A percentile compares a stretch with the other conserved stretches of the same genome.
phyloP scores from a whole-genome alignment of 768 basidiomycete species.

The Rubroboletus satanas region DNA sequence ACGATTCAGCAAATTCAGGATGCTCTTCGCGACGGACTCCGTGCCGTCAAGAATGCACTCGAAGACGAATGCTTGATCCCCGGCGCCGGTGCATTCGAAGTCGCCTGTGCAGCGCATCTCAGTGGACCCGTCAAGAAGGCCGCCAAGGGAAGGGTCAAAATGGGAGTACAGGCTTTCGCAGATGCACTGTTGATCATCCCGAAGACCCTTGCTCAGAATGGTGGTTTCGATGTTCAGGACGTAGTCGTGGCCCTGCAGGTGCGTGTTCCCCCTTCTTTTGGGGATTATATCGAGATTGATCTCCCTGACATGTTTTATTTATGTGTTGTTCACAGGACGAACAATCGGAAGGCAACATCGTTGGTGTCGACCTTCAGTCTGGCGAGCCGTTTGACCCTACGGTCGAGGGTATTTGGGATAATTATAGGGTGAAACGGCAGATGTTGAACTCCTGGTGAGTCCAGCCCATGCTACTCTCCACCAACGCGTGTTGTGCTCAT shows the following conservation, averaged over 20 bases:
- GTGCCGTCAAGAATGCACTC: constrained; percentile 94
- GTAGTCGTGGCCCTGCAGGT: constrained; percentile 89
- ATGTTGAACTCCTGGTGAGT: constrained; percentile 95
- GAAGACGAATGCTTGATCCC: constrained; percentile 88
- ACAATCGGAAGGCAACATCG: constrained; percentile 87
- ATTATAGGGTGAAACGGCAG: constrained; percentile 97
- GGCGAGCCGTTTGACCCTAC: constrained; percentile 97
- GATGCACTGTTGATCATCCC: constrained; percentile 93
- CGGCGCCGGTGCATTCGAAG: constrained; percentile 97
- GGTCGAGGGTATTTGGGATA: constrained; percentile 96
- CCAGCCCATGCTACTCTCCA: constrained; percentile 4
- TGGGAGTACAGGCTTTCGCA: constrained; percentile 96
- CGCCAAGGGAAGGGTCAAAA: constrained; percentile 92
- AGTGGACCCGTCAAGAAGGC: constrained; percentile 72
- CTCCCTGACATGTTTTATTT: constrained; percentile 3
- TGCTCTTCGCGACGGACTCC: constrained; percentile 94
- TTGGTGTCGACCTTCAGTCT: constrained; percentile 87
- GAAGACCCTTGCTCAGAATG: constrained; percentile 94
- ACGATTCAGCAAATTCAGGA: constrained; percentile 97
- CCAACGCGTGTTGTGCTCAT: constrained; percentile 22
- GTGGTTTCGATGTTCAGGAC: constrained; percentile 96
- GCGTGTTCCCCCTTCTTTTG: constrained; percentile 16
- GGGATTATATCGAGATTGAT: constrained; percentile 8
- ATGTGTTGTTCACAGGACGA: constrained; percentile 61
- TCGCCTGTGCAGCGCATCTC: constrained; percentile 85